Percentiles rank a stretch among this genome's conserved stretches.
These are phyloP conservation scores for Orbilia quercus DNA, from an alignment of 2,329 filamentous ascomycete species.

Conservation along the genomic window DNA sequence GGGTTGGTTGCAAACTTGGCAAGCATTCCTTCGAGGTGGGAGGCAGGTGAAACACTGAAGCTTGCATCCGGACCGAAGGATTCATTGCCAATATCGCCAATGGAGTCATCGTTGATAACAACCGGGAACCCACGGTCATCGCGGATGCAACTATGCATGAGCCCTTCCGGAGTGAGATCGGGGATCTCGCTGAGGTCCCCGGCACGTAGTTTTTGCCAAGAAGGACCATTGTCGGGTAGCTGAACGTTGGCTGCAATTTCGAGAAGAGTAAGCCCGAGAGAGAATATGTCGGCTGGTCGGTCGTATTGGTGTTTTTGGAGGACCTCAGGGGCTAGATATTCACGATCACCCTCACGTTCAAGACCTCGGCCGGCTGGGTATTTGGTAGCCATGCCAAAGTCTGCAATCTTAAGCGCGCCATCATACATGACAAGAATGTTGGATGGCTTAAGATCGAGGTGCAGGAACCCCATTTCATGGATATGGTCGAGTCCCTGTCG, in stretches of 20 bases:
- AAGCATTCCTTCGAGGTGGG: conserved; percentile 39
- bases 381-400: conserved; percentile 82
- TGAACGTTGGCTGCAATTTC: conserved; percentile 95
- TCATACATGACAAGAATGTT: conserved; percentile 86
- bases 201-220: conserved; percentile 88
- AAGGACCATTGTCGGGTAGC: conserved; percentile 89
- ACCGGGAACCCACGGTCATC: conserved; percentile 79
- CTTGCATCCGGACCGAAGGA: conserved; percentile 43
- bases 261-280: conserved; percentile 90
- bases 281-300: conserved; percentile 92
- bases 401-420: conserved; percentile 83
- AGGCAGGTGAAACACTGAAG: conserved; percentile 34
- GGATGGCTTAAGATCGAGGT: conserved; percentile 85
- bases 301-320: conserved; percentile 78
- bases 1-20: conserved; percentile 50
- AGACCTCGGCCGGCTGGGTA: conserved; percentile 81
- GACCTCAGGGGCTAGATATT: conserved; percentile 95
- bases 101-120: conserved; percentile 60
- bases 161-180: conserved; percentile 81
- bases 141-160: conserved; percentile 74
- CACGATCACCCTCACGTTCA: conserved; percentile 92
- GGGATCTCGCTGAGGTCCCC: conserved; percentile 91
- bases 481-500: conserved; percentile 85
- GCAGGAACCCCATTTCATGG: conserved; percentile 85
- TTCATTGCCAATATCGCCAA: conserved; percentile 60